These are phyloP conservation scores for Candida vartiovaarae DNA, from an alignment of 805 yeast species.

Conservation along the genomic window DNA sequence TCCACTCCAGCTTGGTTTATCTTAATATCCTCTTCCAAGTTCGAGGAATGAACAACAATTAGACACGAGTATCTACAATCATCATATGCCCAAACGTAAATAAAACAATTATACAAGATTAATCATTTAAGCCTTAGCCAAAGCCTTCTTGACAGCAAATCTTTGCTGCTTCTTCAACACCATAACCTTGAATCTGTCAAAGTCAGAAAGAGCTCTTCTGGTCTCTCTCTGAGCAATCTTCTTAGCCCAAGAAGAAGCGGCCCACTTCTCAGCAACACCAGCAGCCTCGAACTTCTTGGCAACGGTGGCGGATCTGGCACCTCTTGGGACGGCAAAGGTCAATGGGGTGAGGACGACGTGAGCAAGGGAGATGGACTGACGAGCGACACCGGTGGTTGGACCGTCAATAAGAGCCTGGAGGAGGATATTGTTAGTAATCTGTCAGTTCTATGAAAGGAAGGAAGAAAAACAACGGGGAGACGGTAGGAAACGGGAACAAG, in stretches of 20 bases:
- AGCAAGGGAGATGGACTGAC: constrained; percentile 87
- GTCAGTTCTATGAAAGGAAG: not conserved
- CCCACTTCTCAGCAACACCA: constrained; percentile 86
- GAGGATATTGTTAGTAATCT: constrained; percentile 21
- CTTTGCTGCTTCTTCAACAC: constrained; percentile 97
- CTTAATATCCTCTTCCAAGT: too few species aligned
- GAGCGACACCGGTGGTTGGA: constrained; percentile 79
- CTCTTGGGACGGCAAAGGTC: constrained; percentile 89
- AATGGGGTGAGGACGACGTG: constrained; percentile 90
- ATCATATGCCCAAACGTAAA: constrained; percentile 4
- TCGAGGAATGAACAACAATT: too few species aligned
- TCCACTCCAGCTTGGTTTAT: too few species aligned
- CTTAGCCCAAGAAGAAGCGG: constrained; percentile 94
- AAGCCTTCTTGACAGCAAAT: constrained; percentile 90
- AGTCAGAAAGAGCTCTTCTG: constrained; percentile 90
- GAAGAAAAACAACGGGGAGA: too few species aligned
- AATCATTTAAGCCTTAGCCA: constrained; percentile 76
- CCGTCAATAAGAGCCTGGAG: constrained; percentile 87
- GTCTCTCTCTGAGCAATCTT: constrained; percentile 92
- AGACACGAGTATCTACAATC: too few species aligned
- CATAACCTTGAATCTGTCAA: constrained; percentile 99
- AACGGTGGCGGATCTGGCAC: constrained; percentile 81
- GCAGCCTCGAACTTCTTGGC: constrained; percentile 92
- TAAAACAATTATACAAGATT: constrained; percentile 12
- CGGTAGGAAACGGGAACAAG: too few species aligned